Evolutionary conservation across 2,329 filamentous ascomycete species (phyloP).

Genomic region (Ascochyta fabae): DNA sequence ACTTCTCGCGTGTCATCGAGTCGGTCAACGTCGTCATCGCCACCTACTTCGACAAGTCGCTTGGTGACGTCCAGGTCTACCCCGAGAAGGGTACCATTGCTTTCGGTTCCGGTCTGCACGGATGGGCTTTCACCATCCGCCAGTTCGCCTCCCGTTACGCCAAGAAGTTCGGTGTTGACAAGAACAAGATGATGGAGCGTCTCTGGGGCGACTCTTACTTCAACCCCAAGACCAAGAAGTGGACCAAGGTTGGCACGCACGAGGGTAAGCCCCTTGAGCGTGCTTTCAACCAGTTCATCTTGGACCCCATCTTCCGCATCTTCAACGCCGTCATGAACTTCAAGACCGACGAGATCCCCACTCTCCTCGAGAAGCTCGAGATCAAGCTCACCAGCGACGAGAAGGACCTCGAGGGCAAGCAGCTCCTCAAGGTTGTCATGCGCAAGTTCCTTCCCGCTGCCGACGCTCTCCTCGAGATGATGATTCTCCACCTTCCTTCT

Average conservation of each 20-base stretch:
- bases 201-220: slow-evolving; percentile 99
- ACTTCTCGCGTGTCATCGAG: slow-evolving; percentile 99
- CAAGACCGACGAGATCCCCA: slow-evolving; percentile 90
- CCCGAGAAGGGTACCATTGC: slow-evolving; percentile 97
- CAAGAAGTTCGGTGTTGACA: slow-evolving; percentile 99
- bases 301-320: slow-evolving; percentile 99
- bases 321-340: slow-evolving; percentile 97
- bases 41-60: slow-evolving; percentile 95
- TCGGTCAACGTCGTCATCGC: slow-evolving; percentile 99
- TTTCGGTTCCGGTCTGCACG: slow-evolving; percentile 99
- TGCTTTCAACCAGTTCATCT: slow-evolving; percentile 99
- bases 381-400: slow-evolving; percentile 90
- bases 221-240: slow-evolving; percentile 99
- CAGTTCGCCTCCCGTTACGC: slow-evolving; percentile 96
- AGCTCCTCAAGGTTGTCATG: slow-evolving; percentile 97
- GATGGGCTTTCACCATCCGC: slow-evolving; percentile 99
- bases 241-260: slow-evolving; percentile 84
- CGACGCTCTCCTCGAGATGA: slow-evolving; percentile 99
- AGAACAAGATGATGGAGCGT: slow-evolving; percentile 99
- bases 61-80: slow-evolving; percentile 98
- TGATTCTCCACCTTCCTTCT: slow-evolving; percentile 98
- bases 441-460: slow-evolving; percentile 98
- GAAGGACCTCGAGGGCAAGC: slow-evolving; percentile 94
- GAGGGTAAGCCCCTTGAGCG: slow-evolving; percentile 93
- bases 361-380: slow-evolving; percentile 87